phyloP scores from a whole-genome alignment of 495 filamentous ascomycete species.

The Penicillium manginii region DNA sequence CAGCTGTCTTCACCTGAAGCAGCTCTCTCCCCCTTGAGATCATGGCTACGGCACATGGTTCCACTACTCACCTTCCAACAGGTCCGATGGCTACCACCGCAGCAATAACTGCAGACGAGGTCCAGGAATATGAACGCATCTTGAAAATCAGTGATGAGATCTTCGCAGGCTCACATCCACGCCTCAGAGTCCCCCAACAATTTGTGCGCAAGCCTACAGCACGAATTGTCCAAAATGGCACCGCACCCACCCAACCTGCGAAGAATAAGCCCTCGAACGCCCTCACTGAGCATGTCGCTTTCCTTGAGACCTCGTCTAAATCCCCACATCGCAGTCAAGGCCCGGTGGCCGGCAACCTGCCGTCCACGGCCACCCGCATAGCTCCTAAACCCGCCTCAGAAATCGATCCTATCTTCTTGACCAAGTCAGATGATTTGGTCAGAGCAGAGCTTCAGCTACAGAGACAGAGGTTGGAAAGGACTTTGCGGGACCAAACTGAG shows the following conservation, averaged over 20 bases:
- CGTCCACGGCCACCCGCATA: slow-evolving; percentile 38
- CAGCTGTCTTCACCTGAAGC: slow-evolving; percentile 14
- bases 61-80: slow-evolving; percentile 40
- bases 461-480: slow-evolving; percentile 77
- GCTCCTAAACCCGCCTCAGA: slow-evolving; percentile 46
- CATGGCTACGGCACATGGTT: slow-evolving; percentile 44
- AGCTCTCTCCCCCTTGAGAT: slow-evolving; percentile 18
- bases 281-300: slow-evolving; percentile 36
- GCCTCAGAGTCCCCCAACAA: slow-evolving; percentile 67
- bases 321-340: slow-evolving; percentile 32
- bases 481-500: slow-evolving; percentile 74
- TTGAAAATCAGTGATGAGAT: slow-evolving; percentile 76
- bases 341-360: slow-evolving; percentile 34
- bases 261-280: slow-evolving; percentile 27
- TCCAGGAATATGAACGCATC: slow-evolving; percentile 72
- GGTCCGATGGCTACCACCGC: slow-evolving; percentile 35
- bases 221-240: slow-evolving; percentile 34
- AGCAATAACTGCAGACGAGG: slow-evolving; percentile 35
- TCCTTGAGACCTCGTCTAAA: slow-evolving; percentile 27
- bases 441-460: slow-evolving; percentile 81
- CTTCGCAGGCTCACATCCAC: slow-evolving; percentile 72
- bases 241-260: slow-evolving; percentile 27
- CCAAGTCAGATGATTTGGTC: slow-evolving; percentile 82
- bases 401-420: slow-evolving; percentile 79
- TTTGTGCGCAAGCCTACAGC: slow-evolving; percentile 55